Base-by-base conservation (phyloP, 495 filamentous ascomycete genomes). In the Neurospora terricola region DNA sequence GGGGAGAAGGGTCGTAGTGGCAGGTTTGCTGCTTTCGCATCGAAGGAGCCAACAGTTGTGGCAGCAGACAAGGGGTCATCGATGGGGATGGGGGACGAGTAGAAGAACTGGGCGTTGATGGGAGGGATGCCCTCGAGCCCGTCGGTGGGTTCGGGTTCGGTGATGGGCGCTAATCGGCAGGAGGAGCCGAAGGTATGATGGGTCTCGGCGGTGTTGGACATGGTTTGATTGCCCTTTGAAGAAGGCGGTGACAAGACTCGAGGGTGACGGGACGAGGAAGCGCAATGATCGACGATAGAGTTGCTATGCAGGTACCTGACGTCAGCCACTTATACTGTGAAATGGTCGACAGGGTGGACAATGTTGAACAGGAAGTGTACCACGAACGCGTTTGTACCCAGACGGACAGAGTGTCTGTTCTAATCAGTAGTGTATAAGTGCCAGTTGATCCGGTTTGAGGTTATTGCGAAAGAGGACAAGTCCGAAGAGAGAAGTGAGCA, bases 61-160 rank as follows among this genome's bases (percentile, higher is more conserved):
- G 91, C 79, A 2, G 91, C 86, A 6, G 91, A 90, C 54, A 95
- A 86, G 14, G 93, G 93, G 80, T 96, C 93, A 79, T 96, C 93
- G 77, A 96, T 91, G 45, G 92, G 89, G 38, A 93, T 84, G 23
- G 87, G 84, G 16, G 93, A 94, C 38, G 88, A 85, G 81, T 95
- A 96, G 79, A 95, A 96, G 83, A 92, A 96, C 62, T 94, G 93
- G 62, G 91, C 86, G 36, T 85, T 85, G 38, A 92, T 76, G 9
- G 83, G 81, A 8, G 89, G 89, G 68, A 86, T 84, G 72, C 80
- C 84, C 45, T 86, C 80, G 70, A 82, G 78, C 62, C 77, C 77
- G 21, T 79, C 75, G n/a, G 79, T 39, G 30, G 78, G 71, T 48
- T 74, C 71, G 9, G 79, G 81, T 48, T 76, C 72, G 12, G 76